Conservation (phyloP, 139 green algal genomes). For the Chlorella sp. region DNA sequence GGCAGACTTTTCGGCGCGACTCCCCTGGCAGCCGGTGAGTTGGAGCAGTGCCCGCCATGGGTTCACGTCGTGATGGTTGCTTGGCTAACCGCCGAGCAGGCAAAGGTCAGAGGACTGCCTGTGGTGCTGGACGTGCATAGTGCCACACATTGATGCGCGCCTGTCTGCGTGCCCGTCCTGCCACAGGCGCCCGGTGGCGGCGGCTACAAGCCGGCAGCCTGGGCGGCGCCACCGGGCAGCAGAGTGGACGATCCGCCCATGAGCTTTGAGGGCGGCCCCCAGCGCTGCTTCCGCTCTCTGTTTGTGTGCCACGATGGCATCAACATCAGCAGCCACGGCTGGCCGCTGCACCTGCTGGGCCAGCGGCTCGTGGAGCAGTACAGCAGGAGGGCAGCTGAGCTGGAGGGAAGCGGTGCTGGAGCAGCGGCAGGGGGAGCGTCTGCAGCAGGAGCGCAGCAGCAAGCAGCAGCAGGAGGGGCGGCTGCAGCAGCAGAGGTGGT, state of each 20-base stretch:
- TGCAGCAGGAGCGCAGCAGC: neutral
- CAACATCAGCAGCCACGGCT: neutral
- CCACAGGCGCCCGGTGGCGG: neutral
- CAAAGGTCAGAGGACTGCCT: too few species aligned
- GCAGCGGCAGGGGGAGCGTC: neutral
- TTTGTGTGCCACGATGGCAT: slow-evolving; percentile 3
- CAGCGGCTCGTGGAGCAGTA: slow-evolving; percentile 8
- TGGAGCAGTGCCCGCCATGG: neutral
- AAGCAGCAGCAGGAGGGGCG: neutral
- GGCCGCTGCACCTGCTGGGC: slow-evolving; percentile 12
- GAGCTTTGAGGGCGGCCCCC: slow-evolving; percentile 11
- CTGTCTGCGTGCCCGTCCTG: too few species aligned
- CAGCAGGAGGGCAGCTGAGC: neutral
- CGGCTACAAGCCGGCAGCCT: neutral
- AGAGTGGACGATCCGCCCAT: too few species aligned
- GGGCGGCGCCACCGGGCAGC: too few species aligned
- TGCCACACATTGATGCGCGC: too few species aligned
- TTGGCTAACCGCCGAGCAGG: too few species aligned
- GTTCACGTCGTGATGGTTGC: too few species aligned
- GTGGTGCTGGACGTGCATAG: too few species aligned
- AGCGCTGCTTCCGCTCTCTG: slow-evolving; percentile 22
- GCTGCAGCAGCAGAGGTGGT: neutral
- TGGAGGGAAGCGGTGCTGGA: neutral
- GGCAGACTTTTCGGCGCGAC: slow-evolving; percentile 7
- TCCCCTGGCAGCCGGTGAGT: neutral